Evolutionary conservation across 352 stramenopile genomes (phyloP).

Genomic region (Blastocystis sp.): DNA sequence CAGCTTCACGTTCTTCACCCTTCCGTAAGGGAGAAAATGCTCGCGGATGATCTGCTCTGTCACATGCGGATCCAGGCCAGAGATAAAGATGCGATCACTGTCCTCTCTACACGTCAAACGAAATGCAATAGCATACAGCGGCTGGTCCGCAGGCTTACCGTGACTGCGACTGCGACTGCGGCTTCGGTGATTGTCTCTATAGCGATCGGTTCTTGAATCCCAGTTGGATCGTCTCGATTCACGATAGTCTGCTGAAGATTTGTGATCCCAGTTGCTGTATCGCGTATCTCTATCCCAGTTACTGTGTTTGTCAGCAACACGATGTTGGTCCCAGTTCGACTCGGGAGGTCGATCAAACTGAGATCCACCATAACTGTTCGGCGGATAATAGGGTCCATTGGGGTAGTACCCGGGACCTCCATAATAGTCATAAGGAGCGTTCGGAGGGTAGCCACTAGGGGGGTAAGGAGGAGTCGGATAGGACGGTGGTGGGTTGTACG

Average conservation of each 20-base stretch:
- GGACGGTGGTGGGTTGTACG: not conserved
- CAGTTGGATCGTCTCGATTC: not conserved
- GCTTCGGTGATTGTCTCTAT: not conserved
- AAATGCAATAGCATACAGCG: not conserved
- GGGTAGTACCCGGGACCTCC: not conserved
- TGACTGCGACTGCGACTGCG: not conserved
- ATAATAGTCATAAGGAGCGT: not conserved
- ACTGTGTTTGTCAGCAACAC: not conserved
- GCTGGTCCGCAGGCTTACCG: not conserved
- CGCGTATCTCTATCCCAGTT: not conserved
- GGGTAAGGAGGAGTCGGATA: not conserved
- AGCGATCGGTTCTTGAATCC: not conserved
- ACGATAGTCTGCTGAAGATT: not conserved
- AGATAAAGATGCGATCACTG: slow-evolving; percentile 5
- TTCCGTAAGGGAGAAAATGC: slow-evolving; percentile 7
- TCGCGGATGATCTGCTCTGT: slow-evolving; percentile 26
- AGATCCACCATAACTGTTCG: not conserved
- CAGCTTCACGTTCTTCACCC: slow-evolving; percentile 4
- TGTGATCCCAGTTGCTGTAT: not conserved
- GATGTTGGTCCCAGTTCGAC: not conserved
- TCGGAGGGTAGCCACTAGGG: not conserved
- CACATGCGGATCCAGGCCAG: not conserved
- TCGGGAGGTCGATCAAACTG: not conserved
- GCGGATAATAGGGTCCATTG: not conserved
- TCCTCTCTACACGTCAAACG: slow-evolving; percentile 33